A percentile compares a stretch with the other conserved stretches of the same genome.
Conservation (phyloP, 306 rosid species). For the Trifolium fragiferum region DNA sequence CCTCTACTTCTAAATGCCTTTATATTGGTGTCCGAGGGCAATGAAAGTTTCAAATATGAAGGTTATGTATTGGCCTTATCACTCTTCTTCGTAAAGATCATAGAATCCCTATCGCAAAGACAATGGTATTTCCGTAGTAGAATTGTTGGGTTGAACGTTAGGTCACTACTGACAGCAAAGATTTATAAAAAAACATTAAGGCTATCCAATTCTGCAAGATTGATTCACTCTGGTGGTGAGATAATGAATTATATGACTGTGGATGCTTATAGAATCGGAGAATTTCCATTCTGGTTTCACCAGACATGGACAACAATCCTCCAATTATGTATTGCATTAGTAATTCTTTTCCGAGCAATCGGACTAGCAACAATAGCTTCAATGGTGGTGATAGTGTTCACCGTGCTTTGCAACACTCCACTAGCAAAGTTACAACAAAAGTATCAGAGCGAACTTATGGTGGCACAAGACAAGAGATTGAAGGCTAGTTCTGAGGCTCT, state of each 20-base stretch:
- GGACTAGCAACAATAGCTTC: conserved; percentile 79
- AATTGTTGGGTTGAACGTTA: conserved; percentile 63
- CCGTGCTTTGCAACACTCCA: conserved; percentile 71
- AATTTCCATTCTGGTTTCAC: conserved; percentile 83
- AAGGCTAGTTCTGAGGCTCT: conserved; percentile 74
- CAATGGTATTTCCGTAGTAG: conserved; percentile 76
- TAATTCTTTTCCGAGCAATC: conserved; percentile 59
- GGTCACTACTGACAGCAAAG: conserved; percentile 64
- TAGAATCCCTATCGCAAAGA: conserved; percentile 73
- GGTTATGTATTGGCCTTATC: conserved; percentile 58
- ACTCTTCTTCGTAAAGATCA: conserved; percentile 59
- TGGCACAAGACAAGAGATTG: conserved; percentile 75
- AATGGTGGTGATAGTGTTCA: conserved; percentile 62
- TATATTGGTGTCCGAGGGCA: conserved; percentile 74
- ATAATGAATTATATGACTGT: conserved; percentile 81
- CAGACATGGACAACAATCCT: conserved; percentile 71
- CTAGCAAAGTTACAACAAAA: conserved; percentile 73
- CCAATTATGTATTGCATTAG: conserved; percentile 66
- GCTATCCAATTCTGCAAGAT: conserved; percentile 61
- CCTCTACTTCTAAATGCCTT: conserved; percentile 77
- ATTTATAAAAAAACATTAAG: conserved; percentile 65
- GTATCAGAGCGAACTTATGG: conserved; percentile 68
- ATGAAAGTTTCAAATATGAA: conserved; percentile 67
- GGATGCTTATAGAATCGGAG: conserved; percentile 85
- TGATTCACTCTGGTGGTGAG: conserved; percentile 78